These are phyloP conservation scores for Chloropicon primus DNA, from an alignment of 139 green algal species.

Conservation along the genomic window DNA sequence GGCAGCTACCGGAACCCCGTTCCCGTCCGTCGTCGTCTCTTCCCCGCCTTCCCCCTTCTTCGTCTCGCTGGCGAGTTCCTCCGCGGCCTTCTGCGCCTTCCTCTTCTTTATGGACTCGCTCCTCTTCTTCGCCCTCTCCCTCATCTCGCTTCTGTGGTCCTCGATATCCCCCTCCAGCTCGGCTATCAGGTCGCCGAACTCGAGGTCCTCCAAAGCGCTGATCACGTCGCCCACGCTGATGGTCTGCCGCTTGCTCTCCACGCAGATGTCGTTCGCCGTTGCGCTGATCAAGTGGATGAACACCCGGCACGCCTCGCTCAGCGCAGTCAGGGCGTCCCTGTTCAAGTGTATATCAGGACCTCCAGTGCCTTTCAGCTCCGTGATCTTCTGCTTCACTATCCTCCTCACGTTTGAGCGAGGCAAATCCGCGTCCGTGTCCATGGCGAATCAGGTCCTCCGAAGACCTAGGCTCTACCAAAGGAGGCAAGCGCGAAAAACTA, in stretches of 20 bases:
- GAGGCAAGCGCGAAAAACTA: no score
- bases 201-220: conserved; percentile 53
- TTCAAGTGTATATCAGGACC: conserved; percentile 38
- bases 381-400: conserved; percentile 59
- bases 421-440: conserved; percentile 39
- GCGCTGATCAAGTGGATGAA: conserved; percentile 79
- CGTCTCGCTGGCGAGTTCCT: background rate
- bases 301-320: conserved; percentile 60
- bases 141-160: background rate
- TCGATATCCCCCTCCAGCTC: conserved; percentile 40
- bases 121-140: background rate
- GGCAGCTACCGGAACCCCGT: background rate
- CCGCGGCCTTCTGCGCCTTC: background rate
- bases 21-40: background rate
- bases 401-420: conserved; percentile 60
- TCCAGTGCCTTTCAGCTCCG: conserved; percentile 19
- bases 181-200: conserved; percentile 61
- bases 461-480: no score
- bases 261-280: conserved; percentile 70
- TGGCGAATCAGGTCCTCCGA: no score
- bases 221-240: conserved; percentile 68
- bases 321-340: conserved; percentile 59
- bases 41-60: background rate
- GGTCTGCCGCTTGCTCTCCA: conserved; percentile 62
- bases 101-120: background rate